These are phyloP conservation scores for Xerocomus nothofagi DNA, from an alignment of 1,284 basidiomycete species.

Conservation along the genomic window DNA sequence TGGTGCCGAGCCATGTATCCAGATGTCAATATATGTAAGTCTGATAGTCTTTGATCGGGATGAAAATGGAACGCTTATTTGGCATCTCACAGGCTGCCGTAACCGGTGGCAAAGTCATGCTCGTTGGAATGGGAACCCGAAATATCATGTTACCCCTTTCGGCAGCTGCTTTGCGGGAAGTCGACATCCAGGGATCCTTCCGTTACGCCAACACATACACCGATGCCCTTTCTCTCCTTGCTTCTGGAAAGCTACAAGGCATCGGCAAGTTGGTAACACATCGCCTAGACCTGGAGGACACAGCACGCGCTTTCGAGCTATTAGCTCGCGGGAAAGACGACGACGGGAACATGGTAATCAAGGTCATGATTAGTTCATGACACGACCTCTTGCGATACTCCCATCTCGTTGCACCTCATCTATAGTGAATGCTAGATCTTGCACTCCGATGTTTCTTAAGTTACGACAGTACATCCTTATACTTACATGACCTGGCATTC, in stretches of 20 bases:
- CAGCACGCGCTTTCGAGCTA: conserved; percentile 77
- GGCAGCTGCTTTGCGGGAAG: conserved; percentile 82
- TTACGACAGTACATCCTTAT: conserved; percentile 16
- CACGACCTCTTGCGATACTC: neutral
- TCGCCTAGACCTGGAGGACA: conserved; percentile 65
- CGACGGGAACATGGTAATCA: conserved; percentile 78
- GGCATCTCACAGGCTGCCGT: conserved; percentile 60
- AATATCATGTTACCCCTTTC: conserved; percentile 83
- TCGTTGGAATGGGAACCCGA: conserved; percentile 93
- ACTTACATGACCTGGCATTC: conserved; percentile 11
- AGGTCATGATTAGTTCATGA: conserved; percentile 69
- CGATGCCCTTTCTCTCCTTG: conserved; percentile 77
- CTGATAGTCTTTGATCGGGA: conserved; percentile 12
- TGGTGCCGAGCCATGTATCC: conserved; percentile 88
- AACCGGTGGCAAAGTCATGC: conserved; percentile 86
- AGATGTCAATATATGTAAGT: conserved; percentile 82
- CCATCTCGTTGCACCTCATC: no score
- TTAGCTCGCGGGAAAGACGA: conserved; percentile 76
- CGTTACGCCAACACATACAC: conserved; percentile 88
- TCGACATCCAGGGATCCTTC: conserved; percentile 93
- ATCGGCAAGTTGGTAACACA: conserved; percentile 82
- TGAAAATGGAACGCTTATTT: conserved; percentile 16
- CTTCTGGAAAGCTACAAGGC: conserved; percentile 59
- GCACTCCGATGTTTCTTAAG: conserved; percentile 9
- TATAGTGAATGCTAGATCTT: conserved; percentile 11